Evolutionary conservation across 139 green algal species (phyloP), one percentile per base, ranked within the genome.

Genomic region (Chlamydomonas applanata): DNA sequence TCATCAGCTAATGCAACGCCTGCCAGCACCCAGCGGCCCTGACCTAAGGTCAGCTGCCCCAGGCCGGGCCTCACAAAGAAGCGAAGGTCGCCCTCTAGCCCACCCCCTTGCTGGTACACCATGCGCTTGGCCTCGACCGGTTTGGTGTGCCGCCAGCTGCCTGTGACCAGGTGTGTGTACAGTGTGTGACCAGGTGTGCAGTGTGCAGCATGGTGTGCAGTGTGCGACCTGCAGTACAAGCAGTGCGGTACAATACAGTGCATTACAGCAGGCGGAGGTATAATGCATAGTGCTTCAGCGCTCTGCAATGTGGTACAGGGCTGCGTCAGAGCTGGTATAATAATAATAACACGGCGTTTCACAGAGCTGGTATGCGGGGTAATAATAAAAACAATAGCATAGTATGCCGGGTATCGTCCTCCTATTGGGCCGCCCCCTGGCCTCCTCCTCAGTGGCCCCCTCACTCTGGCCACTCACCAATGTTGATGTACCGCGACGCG

Each of bases 91-190:
- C 57, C 66, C 25, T 2, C 22, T 19, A 79, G 52, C 24, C 65
- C 65, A 16, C 4, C 20, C 35, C 33, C 59, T 25, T 66, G 59
- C 11, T 66, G 59, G n/a, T 30, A 30, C 11, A 46, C 40, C 24
- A 80, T 61, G n/a, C 65, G 74, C 34, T 45, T 61, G 35, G 24
- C 30, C 35, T 69, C 67, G 5, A 29, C 7, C 27, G 74, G 67
- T 56, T 71, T 49, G n/a, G 34, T 67, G 74, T 75, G 74, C 2
- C 74, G 67, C 74, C 74, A 80, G 45, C 44, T 72, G 57, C 74
- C 74, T 80, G 74, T 9, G n/a, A n/a, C n/a, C n/a, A n/a, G n/a
- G n/a, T n/a, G n/a, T n/a, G n/a, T n/a, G n/a, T n/a, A n/a, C n/a
- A n/a, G n/a, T n/a, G n/a, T n/a, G n/a, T n/a, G n/a, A n/a, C n/a